A percentile compares a stretch with the other conserved stretches of the same genome.
Conservation (phyloP, 148 eudicot species). For the Arbutus unedo region DNA sequence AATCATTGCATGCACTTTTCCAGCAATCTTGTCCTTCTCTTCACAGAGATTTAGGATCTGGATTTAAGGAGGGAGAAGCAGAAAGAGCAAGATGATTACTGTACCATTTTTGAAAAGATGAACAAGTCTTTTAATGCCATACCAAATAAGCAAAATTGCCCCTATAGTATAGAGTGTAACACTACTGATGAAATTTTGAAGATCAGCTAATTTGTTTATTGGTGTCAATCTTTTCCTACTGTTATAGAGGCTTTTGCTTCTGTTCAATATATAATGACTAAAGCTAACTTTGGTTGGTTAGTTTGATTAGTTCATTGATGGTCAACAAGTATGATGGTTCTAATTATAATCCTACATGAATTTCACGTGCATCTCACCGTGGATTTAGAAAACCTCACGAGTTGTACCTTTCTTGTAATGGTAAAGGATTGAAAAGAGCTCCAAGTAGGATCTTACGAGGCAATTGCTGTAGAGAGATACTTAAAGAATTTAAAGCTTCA, state of each 20-base stretch:
- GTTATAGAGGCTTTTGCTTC: no score
- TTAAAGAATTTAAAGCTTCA: not conserved
- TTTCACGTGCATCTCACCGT: no score
- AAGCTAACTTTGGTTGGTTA: no score
- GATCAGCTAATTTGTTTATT: not conserved
- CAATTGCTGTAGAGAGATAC: not conserved
- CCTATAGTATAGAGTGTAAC: not conserved
- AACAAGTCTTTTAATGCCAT: not conserved
- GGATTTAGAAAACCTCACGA: no score
- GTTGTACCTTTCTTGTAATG: not conserved
- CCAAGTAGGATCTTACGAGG: not conserved
- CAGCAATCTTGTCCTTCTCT: conserved; percentile 55
- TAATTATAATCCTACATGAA: no score
- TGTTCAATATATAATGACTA: no score
- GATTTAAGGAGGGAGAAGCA: conserved; percentile 7
- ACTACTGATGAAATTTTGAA: not conserved
- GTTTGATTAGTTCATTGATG: no score
- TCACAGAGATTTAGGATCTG: conserved; percentile 62
- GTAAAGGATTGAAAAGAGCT: conserved; percentile 5
- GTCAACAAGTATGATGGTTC: no score
- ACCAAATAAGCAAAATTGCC: not conserved
- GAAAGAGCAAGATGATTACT: not conserved
- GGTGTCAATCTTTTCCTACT: not conserved
- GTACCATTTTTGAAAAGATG: not conserved
- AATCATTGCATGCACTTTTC: conserved; percentile 50